A percentile compares a stretch with the other conserved stretches of the same genome.
Evolutionary conservation across 495 filamentous ascomycete genomes (phyloP).

Genomic region (Parachaetomium inaequale): DNA sequence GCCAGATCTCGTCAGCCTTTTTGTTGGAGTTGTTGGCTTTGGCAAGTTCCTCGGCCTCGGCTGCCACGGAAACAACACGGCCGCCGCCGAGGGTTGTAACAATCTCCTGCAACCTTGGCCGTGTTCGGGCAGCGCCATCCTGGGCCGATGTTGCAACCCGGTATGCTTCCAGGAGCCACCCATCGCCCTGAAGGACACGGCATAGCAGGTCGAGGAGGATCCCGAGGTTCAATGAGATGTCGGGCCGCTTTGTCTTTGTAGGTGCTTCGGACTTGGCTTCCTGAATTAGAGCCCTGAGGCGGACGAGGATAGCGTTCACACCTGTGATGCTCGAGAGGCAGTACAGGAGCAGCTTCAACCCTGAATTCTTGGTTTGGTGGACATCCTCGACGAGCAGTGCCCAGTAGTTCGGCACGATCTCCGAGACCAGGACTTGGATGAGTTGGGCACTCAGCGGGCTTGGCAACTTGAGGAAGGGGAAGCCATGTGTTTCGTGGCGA

Average conservation of each 20-base stretch:
- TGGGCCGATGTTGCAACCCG: slow-evolving; percentile 15
- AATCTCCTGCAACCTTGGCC: slow-evolving; percentile 40
- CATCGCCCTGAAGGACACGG: slow-evolving; percentile 53
- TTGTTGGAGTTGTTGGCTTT: slow-evolving; percentile 24
- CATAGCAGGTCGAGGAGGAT: slow-evolving; percentile 47
- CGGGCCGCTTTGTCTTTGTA: slow-evolving; percentile 34
- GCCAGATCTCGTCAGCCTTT: slow-evolving; percentile 48
- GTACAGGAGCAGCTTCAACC: slow-evolving; percentile 50
- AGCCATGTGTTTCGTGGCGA: slow-evolving; percentile 29
- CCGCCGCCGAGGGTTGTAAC: slow-evolving; percentile 61
- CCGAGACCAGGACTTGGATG: slow-evolving; percentile 62
- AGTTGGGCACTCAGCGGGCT: slow-evolving; percentile 65
- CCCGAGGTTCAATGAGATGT: slow-evolving; percentile 39
- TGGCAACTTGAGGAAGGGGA: slow-evolving; percentile 61
- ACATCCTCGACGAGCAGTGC: slow-evolving; percentile 49
- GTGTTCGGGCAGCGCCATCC: slow-evolving; percentile 9
- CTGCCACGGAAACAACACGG: slow-evolving; percentile 64
- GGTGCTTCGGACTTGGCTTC: slow-evolving; percentile 36
- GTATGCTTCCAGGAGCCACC: slow-evolving; percentile 55
- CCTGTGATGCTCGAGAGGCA: slow-evolving; percentile 72
- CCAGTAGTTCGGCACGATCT: slow-evolving; percentile 78
- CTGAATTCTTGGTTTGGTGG: slow-evolving; percentile 20
- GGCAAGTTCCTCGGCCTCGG: slow-evolving; percentile 66
- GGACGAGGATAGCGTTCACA: slow-evolving; percentile 62
- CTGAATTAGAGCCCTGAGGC: slow-evolving; percentile 53